These are phyloP conservation scores for Thelonectria olida DNA, from an alignment of 2,329 filamentous ascomycete genomes.

Conservation along the genomic window DNA sequence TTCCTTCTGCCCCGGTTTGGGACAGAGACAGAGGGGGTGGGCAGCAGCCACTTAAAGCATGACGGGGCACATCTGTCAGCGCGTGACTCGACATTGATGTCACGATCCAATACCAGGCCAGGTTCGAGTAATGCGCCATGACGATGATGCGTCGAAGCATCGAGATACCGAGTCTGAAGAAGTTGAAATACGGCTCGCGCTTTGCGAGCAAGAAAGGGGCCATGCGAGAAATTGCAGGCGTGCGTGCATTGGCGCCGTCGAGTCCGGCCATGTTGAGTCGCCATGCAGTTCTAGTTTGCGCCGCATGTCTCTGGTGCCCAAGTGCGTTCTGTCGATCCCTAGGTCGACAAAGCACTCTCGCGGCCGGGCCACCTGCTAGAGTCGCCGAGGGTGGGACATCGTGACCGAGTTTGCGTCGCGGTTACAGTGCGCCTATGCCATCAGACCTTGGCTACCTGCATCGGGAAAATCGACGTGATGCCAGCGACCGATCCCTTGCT, in stretches of 20 bases:
- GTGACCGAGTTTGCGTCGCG: slow-evolving; percentile 3
- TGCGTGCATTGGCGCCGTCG: not conserved
- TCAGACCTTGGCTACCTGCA: not conserved
- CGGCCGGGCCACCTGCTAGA: slow-evolving; percentile 1
- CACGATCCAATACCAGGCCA: slow-evolving; percentile 30
- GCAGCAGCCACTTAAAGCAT: slow-evolving; percentile 34
- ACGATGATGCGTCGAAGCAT: slow-evolving; percentile 28
- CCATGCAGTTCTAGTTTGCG: not conserved
- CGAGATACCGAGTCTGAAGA: not conserved
- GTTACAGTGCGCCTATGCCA: not conserved
- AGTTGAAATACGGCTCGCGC: slow-evolving; percentile 2
- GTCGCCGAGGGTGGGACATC: not conserved
- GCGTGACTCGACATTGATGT: slow-evolving; percentile 38
- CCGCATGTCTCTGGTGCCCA: not conserved
- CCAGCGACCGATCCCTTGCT: not conserved
- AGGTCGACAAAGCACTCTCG: not conserved
- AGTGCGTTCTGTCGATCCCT: not conserved
- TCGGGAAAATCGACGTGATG: not conserved
- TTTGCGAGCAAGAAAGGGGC: not conserved
- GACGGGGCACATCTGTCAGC: slow-evolving; percentile 31
- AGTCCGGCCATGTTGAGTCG: not conserved
- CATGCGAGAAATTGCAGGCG: not conserved
- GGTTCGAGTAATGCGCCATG: slow-evolving; percentile 24
- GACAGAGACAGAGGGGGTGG: slow-evolving; percentile 13
- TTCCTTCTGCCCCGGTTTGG: slow-evolving; percentile 9